Base-by-base conservation (phyloP, 441 rosid species). In the Syzygium malaccense region DNA sequence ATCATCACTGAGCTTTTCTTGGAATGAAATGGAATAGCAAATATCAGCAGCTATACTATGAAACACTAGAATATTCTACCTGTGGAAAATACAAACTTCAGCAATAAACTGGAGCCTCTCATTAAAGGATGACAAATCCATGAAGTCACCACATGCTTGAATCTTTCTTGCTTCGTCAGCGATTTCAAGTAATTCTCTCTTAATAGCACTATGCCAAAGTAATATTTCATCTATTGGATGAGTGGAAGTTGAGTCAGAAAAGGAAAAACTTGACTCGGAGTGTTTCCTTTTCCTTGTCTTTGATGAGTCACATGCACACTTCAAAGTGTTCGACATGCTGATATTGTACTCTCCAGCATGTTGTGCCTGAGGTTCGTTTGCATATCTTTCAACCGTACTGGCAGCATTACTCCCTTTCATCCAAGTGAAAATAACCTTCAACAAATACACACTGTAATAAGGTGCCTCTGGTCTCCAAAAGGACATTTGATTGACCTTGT, bases 191-290 rank as follows among this genome's bases (percentile, higher is more conserved):
- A 96, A 88, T 91, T 96, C 98, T 75, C 90, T 90, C 92, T 92
- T 92, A 87, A 96, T 95, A 80, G 97, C 96, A 93, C 92, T 93
- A 91, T 96, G 98, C 98, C 98, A 96, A 86, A 96, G 91, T 91
- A 96, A 90, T 89, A 95, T 94, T 90, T 94, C 97, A 92, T 96
- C 94, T 17, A 96, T 94, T 78, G 98, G 98, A 91, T 92, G 91
- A 14, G 86, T 89, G 71, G 87, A 26, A 88, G 91, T 90, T 14
- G 95, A 91, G 89, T 85, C 79, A 28, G 88, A 60, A 78, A 79
- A 85, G 84, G 90, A 91, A 90, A 86, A 45, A 45, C 48, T 88
- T 84, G 89, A 88, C 91, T 95, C 94, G 86, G 89, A 51, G 90
- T 91, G 88, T 92, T 94, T 96, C 90, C 98, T 92, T 93, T 96